phyloP scores from a whole-genome alignment of 2,329 filamentous ascomycete genomes.

The Sarocladium strictum region DNA sequence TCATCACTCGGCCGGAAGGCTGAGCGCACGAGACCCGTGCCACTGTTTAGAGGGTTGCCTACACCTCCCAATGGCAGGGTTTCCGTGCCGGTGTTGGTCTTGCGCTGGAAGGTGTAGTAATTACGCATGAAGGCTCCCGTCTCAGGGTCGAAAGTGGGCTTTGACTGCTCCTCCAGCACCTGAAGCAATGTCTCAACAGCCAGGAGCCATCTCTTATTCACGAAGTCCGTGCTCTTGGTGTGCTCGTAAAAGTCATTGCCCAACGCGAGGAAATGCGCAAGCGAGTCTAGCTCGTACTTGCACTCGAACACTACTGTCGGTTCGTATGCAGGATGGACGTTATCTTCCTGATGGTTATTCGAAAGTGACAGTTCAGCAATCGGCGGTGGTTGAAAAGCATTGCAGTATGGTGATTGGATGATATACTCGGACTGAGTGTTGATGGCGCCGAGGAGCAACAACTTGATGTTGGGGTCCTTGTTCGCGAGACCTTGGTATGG shows the following conservation, averaged over 20 bases:
- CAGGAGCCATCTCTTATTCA: constrained; percentile 70
- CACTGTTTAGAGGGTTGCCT: constrained; percentile 84
- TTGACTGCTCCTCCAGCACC: constrained; percentile 72
- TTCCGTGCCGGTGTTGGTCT: constrained; percentile 78
- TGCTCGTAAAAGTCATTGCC: constrained; percentile 81
- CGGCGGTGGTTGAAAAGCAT: constrained; percentile 92
- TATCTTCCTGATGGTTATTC: constrained; percentile 75
- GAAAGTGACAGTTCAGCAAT: constrained; percentile 68
- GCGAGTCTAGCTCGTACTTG: constrained; percentile 96
- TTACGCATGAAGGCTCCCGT: constrained; percentile 63
- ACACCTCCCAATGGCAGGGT: constrained; percentile 76
- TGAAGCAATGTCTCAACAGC: constrained; percentile 69
- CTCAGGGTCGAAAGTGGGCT: constrained; percentile 69
- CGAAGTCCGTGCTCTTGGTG: constrained; percentile 70
- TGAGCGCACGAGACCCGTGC: constrained; percentile 80
- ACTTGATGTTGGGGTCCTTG: constrained; percentile 71
- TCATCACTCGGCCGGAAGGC: constrained; percentile 95
- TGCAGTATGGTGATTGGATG: constrained; percentile 93
- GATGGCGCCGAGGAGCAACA: constrained; percentile 83
- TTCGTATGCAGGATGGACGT: constrained; percentile 82
- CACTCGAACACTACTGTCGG: constrained; percentile 87
- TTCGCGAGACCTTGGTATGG: constrained; percentile 84
- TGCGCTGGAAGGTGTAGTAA: constrained; percentile 80
- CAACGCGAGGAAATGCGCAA: constrained; percentile 84
- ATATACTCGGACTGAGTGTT: constrained; percentile 95